These are phyloP conservation scores for Russula virescens DNA, from an alignment of 768 basidiomycete genomes.

Conservation along the genomic window DNA sequence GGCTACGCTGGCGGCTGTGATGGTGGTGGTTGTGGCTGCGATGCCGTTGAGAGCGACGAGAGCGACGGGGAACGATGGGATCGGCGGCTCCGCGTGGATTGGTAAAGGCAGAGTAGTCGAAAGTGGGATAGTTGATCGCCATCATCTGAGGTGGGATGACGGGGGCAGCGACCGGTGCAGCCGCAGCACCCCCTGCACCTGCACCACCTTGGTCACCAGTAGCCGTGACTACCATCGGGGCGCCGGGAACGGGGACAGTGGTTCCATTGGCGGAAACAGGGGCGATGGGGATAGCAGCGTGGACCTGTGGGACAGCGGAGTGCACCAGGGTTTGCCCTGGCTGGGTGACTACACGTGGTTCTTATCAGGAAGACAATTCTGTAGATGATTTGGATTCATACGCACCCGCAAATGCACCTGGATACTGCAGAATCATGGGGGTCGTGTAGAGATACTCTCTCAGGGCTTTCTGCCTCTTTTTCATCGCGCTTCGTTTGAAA, in stretches of 20 bases:
- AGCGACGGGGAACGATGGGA: slow-evolving; percentile 8
- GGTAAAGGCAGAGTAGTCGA: slow-evolving; percentile 5
- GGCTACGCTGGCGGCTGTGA: slow-evolving; percentile 8
- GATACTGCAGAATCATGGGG: slow-evolving; percentile 22
- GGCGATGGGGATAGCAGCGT: slow-evolving; percentile 5
- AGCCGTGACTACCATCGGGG: not conserved
- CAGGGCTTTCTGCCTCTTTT: slow-evolving; percentile 16
- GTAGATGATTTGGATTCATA: not conserved
- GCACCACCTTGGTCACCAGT: not conserved
- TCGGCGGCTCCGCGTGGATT: not conserved
- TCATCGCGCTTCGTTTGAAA: slow-evolving; percentile 17
- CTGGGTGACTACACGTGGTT: slow-evolving; percentile 1
- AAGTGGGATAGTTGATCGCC: not conserved
- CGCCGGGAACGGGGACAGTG: not conserved
- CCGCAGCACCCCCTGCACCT: not conserved
- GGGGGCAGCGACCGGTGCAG: not conserved
- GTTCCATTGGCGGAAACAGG: not conserved
- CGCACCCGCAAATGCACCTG: slow-evolving; percentile 14
- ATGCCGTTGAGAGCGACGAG: slow-evolving; percentile 4
- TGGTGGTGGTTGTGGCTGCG: not conserved
- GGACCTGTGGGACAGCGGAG: slow-evolving; percentile 7
- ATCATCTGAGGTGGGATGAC: slow-evolving; percentile 8
- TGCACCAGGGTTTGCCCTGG: slow-evolving; percentile 18
- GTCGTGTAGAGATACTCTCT: slow-evolving; percentile 22
- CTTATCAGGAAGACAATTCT: not conserved